Conservation (phyloP, 208 protist species). For the Porcisia deanei region DNA sequence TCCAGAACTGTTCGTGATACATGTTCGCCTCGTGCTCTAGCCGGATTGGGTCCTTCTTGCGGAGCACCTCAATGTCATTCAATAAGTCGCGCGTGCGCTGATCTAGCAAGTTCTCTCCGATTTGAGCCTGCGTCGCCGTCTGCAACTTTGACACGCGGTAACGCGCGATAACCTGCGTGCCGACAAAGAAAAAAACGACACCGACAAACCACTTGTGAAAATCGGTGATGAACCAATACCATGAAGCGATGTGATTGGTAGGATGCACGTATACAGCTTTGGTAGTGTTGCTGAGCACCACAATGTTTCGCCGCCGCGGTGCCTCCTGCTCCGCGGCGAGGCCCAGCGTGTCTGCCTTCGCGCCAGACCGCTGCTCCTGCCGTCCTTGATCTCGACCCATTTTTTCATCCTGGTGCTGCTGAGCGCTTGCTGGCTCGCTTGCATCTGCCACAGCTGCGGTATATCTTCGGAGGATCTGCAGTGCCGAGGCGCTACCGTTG, state of each 20-base stretch:
- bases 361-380: background rate
- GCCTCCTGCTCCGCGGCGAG: conserved; percentile 32
- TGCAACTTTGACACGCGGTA: conserved; percentile 79
- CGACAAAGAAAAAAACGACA: conserved; percentile 76
- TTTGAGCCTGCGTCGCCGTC: conserved; percentile 76
- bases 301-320: conserved; percentile 72
- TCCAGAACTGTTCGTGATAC: conserved; percentile 91
- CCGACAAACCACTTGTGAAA: conserved; percentile 88
- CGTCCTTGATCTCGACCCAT: background rate
- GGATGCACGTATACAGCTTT: conserved; percentile 89
- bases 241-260: conserved; percentile 84
- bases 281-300: conserved; percentile 82
- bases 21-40: conserved; percentile 87
- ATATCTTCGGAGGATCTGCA: conserved; percentile 9
- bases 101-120: conserved; percentile 88
- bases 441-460: conserved; percentile 18
- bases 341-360: conserved; percentile 34
- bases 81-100: conserved; percentile 82
- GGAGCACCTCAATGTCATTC: conserved; percentile 82
- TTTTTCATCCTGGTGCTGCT: conserved; percentile 4
- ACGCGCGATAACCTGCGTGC: conserved; percentile 76
- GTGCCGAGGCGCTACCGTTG: background rate
- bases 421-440: conserved; percentile 8
- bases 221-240: conserved; percentile 90
- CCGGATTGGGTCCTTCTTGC: conserved; percentile 84